These are phyloP conservation scores for Neopestalotiopsis rosae DNA, from an alignment of 2,329 filamentous ascomycete genomes.

Conservation along the genomic window DNA sequence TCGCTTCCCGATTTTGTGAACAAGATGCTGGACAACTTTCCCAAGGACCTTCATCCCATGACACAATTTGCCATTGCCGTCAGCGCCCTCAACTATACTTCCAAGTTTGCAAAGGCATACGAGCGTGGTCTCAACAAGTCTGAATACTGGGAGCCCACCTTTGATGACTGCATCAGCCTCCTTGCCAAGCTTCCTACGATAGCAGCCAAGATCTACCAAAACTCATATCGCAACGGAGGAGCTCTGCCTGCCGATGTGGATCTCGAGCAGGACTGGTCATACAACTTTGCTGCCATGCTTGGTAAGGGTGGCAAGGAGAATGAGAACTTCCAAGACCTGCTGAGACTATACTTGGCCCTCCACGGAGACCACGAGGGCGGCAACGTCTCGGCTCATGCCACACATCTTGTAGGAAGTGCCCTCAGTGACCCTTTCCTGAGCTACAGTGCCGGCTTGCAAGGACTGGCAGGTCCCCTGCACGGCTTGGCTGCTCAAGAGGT, in stretches of 20 bases:
- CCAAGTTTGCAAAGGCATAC: slow-evolving; percentile 91
- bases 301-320: slow-evolving; percentile 88
- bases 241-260: slow-evolving; percentile 80
- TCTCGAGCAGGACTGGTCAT: slow-evolving; percentile 90
- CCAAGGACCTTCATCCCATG: slow-evolving; percentile 93
- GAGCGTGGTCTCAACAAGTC: slow-evolving; percentile 90
- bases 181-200: slow-evolving; percentile 96
- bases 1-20: slow-evolving; percentile 82
- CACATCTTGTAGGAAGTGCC: slow-evolving; percentile 92
- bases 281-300: slow-evolving; percentile 97
- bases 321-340: slow-evolving; percentile 92
- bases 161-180: slow-evolving; percentile 92
- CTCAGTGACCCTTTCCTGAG: slow-evolving; percentile 94
- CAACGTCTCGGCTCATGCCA: slow-evolving; percentile 95
- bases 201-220: slow-evolving; percentile 97
- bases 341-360: slow-evolving; percentile 91
- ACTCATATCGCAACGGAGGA: slow-evolving; percentile 77
- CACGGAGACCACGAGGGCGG: slow-evolving; percentile 98
- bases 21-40: slow-evolving; percentile 89
- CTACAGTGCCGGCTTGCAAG: slow-evolving; percentile 94
- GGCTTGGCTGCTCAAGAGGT: slow-evolving; percentile 95
- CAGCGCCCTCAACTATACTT: slow-evolving; percentile 93
- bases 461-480: slow-evolving; percentile 91
- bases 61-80: slow-evolving; percentile 96
- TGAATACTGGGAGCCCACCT: slow-evolving; percentile 98